Conservation (phyloP, 768 basidiomycete genomes). For the Pluteus cervinus region DNA sequence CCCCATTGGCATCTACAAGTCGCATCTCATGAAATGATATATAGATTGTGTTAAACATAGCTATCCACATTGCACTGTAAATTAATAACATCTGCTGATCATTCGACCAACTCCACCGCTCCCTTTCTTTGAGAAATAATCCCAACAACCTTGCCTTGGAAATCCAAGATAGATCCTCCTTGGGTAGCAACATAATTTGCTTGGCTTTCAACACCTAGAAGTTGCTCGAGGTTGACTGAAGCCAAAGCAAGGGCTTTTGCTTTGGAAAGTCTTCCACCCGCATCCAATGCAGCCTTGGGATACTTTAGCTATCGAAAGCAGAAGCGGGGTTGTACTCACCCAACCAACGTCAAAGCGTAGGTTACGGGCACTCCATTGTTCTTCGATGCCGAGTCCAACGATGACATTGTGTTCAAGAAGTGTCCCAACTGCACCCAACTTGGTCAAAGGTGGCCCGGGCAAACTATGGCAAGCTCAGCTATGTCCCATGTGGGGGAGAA, state of each 20-base stretch:
- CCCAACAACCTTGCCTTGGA: conserved; percentile 33
- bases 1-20: background rate
- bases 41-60: conserved; percentile 2
- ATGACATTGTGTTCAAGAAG: conserved; percentile 63
- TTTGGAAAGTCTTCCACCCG: conserved; percentile 21
- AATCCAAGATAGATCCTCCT: conserved; percentile 29
- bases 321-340: conserved; percentile 34
- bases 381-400: conserved; percentile 56
- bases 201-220: conserved; percentile 27
- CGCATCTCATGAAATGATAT: background rate
- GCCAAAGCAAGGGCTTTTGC: conserved; percentile 31
- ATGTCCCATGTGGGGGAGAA: background rate
- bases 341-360: conserved; percentile 73
- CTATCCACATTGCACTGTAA: background rate
- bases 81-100: background rate
- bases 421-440: conserved; percentile 47
- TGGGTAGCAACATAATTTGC: conserved; percentile 31
- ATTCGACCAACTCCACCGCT: conserved; percentile 16
- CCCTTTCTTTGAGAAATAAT: conserved; percentile 26
- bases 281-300: conserved; percentile 24
- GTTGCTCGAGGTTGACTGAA: conserved; percentile 35
- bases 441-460: conserved; percentile 36
- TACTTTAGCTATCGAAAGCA: background rate
- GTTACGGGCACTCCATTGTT: conserved; percentile 54
- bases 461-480: conserved; percentile 18